Evolutionary conservation across 2,329 filamentous ascomycete genomes (phyloP), one percentile per base, ranked within the genome.

Genomic region (Neonectria coccinea): DNA sequence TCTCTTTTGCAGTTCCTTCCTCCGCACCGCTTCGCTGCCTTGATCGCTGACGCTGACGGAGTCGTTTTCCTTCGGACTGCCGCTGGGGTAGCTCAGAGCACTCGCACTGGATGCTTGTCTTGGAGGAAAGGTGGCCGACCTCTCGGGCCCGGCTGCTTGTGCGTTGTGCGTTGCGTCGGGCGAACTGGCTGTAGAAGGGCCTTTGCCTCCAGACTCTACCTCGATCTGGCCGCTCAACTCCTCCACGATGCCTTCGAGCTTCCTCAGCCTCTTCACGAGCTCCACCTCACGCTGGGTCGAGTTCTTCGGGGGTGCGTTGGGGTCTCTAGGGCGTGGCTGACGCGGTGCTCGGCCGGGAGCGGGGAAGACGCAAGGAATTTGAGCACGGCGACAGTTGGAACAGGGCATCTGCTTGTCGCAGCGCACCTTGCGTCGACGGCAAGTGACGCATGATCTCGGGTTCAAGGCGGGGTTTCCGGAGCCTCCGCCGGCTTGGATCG

Each of bases 401-500:
- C 91, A 94, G 16, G 91, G 90, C 82, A 92, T 88, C 72, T 87
- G 85, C 81, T 93, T 93, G 81, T 94, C 90, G 83, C 91, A 94
- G 73, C 91, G 90, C 59, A 94, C 91, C 77, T 92, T 91, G 66
- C 89, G 82, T 48, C 83, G 81, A 11, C 83, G 79, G 66, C 83
- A 85, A 42, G 82, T 84, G 18, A 85, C 82, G 69, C 83, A 85
- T 66, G 82, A 84, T 65, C 83, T 78, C 31, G 83, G 83, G 66
- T 85, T 85, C 51, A 84, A 63, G 41, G 77, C 77, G 7, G 79
- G 77, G 22, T 70, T 57, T n/a, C 73, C 74, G 44, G 74, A 75
- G 65, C 77, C 74, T 41, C 77, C 77, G n/a, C 77, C 68, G 29
- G 77, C 70, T 60, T 74, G 59, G 58, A 80, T 78, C 60, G 79